Evolutionary conservation across 1,284 basidiomycete species (phyloP).

Genomic region (Cryptococcus sp.): DNA sequence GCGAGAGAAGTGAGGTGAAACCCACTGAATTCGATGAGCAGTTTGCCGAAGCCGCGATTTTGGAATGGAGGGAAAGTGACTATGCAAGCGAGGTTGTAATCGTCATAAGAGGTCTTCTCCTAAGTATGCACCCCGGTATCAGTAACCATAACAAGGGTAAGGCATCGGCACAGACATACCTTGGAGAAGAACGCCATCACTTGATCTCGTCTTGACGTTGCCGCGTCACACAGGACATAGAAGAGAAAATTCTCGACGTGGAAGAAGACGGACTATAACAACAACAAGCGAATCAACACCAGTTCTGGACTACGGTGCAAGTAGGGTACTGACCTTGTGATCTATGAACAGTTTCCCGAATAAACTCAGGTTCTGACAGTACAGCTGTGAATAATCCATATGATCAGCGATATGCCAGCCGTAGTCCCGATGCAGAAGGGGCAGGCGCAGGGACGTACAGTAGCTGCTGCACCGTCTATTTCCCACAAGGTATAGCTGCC

Average conservation of each 20-base stretch:
- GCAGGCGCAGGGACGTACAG: constrained; percentile 58
- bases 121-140: constrained; percentile 46
- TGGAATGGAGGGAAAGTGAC: constrained; percentile 94
- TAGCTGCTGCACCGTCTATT: constrained; percentile 82
- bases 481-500: constrained; percentile 93
- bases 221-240: constrained; percentile 87
- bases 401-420: constrained; percentile 6
- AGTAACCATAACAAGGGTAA: not conserved
- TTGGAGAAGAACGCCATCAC: constrained; percentile 96
- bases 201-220: constrained; percentile 71
- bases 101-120: constrained; percentile 95
- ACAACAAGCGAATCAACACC: constrained; percentile 9
- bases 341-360: constrained; percentile 99
- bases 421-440: constrained; percentile 6
- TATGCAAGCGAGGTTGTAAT: constrained; percentile 97
- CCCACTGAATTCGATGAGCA: constrained; percentile 97
- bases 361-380: constrained; percentile 91
- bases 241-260: constrained; percentile 74
- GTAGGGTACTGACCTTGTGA: constrained; percentile 63
- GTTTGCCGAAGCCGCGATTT: constrained; percentile 84
- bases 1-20: constrained; percentile 14
- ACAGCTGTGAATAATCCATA: constrained; percentile 62
- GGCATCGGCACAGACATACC: constrained; percentile 52
- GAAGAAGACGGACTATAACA: constrained; percentile 78
- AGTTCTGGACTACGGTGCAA: not conserved